Evolutionary conservation across 2,329 filamentous ascomycete species (phyloP).

Genomic region (Pyrenochaeta sp.): DNA sequence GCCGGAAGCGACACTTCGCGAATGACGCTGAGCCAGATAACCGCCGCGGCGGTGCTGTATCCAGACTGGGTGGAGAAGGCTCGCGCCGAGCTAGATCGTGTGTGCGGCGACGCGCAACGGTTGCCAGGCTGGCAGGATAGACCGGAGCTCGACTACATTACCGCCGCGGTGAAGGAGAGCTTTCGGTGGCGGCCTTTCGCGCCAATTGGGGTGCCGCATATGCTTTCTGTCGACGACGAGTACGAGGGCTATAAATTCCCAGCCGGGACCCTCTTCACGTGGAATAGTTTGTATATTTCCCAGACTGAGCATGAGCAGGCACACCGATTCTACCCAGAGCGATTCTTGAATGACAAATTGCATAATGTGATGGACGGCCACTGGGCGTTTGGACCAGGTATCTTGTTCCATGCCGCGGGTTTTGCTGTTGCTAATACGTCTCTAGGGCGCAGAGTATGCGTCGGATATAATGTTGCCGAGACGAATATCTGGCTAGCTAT

Average conservation of each 20-base stretch:
- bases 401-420: background rate
- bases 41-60: slow-evolving; percentile 27
- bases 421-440: background rate
- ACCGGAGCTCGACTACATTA: slow-evolving; percentile 16
- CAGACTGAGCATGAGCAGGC: slow-evolving; percentile 13
- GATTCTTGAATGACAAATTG: slow-evolving; percentile 20
- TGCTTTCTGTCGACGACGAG: slow-evolving; percentile 25
- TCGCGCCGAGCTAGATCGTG: slow-evolving; percentile 21
- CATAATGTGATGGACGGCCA: slow-evolving; percentile 36
- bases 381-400: slow-evolving; percentile 32
- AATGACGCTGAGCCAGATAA: slow-evolving; percentile 25
- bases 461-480: slow-evolving; percentile 26
- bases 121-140: slow-evolving; percentile 23
- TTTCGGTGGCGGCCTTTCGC: slow-evolving; percentile 30
- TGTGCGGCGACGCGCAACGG: slow-evolving; percentile 22
- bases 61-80: slow-evolving; percentile 26
- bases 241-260: slow-evolving; percentile 32
- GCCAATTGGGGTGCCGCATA: slow-evolving; percentile 26
- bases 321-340: slow-evolving; percentile 28
- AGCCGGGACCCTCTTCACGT: slow-evolving; percentile 28
- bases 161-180: slow-evolving; percentile 25
- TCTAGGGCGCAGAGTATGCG: slow-evolving; percentile 19
- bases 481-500: slow-evolving; percentile 29
- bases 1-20: slow-evolving; percentile 34
- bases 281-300: slow-evolving; percentile 28